A percentile compares a stretch with the other conserved stretches of the same genome.
These are phyloP conservation scores for Emergomyces africanus DNA, from an alignment of 2,329 filamentous ascomycete genomes.

Conservation along the genomic window DNA sequence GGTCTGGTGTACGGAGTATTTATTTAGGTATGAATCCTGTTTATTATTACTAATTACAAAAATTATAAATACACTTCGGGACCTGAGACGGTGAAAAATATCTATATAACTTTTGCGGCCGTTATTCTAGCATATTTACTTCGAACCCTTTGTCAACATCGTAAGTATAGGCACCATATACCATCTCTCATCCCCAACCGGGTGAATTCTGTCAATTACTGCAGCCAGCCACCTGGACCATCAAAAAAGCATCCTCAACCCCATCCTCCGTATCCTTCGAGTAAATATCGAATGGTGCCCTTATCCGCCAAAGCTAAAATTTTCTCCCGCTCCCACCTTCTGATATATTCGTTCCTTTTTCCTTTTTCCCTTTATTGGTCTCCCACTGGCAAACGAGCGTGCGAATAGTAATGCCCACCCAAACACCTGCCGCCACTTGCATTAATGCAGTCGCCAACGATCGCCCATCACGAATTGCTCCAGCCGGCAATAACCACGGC, in stretches of 20 bases:
- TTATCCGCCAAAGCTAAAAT: constrained; percentile 61
- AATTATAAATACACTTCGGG: background rate
- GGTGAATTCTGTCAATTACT: constrained; percentile 60
- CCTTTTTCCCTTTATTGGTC: constrained; percentile 64
- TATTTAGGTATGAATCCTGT: too few species aligned
- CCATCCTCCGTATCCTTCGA: constrained; percentile 70
- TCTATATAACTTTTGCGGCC: background rate
- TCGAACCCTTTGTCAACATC: constrained; percentile 52
- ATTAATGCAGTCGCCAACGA: constrained; percentile 68
- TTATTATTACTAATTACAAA: background rate
- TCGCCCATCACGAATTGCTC: constrained; percentile 71
- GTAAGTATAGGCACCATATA: constrained; percentile 58
- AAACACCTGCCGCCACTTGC: constrained; percentile 76
- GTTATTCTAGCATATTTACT: constrained; percentile 40
- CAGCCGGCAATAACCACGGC: constrained; percentile 80
- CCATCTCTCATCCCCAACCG: constrained; percentile 78
- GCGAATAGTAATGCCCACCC: constrained; percentile 81
- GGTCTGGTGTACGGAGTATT: too few species aligned
- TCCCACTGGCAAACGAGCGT: constrained; percentile 71
- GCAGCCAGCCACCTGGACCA: constrained; percentile 91
- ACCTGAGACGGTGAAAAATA: background rate
- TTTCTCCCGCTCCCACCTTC: constrained; percentile 62
- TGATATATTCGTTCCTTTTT: constrained; percentile 81
- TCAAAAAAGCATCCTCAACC: constrained; percentile 68
- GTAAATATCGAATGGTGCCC: constrained; percentile 69